Percentiles rank a stretch among this genome's conserved stretches.
Conservation (phyloP, 1,284 basidiomycete species). For the Puccinia novopanici region DNA sequence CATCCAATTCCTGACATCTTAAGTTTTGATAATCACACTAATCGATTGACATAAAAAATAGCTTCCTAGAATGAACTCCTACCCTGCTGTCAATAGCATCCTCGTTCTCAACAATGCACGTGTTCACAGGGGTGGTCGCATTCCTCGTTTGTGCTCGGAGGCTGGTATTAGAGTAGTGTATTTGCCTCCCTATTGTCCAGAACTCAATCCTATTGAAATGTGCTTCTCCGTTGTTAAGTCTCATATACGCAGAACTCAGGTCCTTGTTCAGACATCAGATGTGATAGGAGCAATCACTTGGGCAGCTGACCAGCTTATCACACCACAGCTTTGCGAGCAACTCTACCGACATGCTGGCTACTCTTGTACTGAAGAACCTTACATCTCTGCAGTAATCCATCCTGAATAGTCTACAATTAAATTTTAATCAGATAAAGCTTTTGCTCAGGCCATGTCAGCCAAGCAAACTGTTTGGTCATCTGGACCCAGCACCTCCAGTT, state of each 20-base stretch:
- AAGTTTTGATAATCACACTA: too few species aligned
- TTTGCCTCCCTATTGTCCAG: conserved; percentile 7
- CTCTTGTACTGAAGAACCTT: not conserved
- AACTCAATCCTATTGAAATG: not conserved
- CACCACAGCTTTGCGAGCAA: not conserved
- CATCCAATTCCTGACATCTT: too few species aligned
- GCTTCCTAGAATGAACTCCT: too few species aligned
- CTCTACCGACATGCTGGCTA: not conserved
- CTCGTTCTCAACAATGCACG: not conserved
- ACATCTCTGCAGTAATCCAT: not conserved
- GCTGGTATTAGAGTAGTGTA: not conserved
- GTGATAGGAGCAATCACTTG: not conserved
- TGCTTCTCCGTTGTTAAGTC: not conserved
- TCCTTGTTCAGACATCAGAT: not conserved
- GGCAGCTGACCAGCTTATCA: not conserved
- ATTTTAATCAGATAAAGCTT: too few species aligned
- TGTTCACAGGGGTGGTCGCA: not conserved
- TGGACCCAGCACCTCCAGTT: too few species aligned
- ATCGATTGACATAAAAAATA: too few species aligned
- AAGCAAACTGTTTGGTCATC: too few species aligned
- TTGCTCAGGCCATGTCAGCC: too few species aligned
- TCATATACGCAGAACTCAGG: not conserved
- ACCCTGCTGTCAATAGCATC: not conserved
- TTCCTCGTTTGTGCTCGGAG: not conserved
- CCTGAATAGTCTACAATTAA: too few species aligned